These are phyloP conservation scores for Arabis hirsuta DNA, from an alignment of 345 rosid species.

Conservation along the genomic window DNA sequence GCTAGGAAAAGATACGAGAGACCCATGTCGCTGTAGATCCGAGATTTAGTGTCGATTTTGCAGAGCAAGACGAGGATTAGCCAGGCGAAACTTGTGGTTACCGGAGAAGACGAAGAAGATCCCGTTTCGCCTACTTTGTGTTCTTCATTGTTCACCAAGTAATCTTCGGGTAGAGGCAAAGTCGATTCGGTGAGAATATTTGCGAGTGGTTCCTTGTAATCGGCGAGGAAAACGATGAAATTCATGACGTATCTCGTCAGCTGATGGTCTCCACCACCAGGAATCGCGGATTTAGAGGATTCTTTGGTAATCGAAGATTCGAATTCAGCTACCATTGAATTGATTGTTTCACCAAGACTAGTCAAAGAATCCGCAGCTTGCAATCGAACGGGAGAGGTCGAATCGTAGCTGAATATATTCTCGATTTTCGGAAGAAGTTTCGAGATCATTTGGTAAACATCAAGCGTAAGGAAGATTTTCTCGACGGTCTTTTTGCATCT, in stretches of 20 bases:
- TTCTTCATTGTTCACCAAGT: slow-evolving; percentile 35
- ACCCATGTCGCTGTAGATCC: slow-evolving; percentile 59
- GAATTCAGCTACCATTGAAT: slow-evolving; percentile 51
- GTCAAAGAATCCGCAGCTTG: slow-evolving; percentile 59
- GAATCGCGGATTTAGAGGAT: slow-evolving; percentile 48
- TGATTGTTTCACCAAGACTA: slow-evolving; percentile 54
- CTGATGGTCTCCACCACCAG: slow-evolving; percentile 63
- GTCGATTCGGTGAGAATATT: slow-evolving; percentile 56
- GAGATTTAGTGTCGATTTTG: slow-evolving; percentile 74
- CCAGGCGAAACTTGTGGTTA: slow-evolving; percentile 63
- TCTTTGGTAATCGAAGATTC: slow-evolving; percentile 61
- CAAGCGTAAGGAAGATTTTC: slow-evolving; percentile 71
- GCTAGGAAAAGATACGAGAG: slow-evolving; percentile 77
- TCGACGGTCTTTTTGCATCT: slow-evolving; percentile 52
- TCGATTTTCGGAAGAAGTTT: slow-evolving; percentile 57
- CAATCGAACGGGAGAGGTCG: slow-evolving; percentile 53
- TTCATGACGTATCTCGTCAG: slow-evolving; percentile 62
- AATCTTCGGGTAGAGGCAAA: slow-evolving; percentile 54
- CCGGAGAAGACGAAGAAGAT: slow-evolving; percentile 40
- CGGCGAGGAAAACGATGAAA: slow-evolving; percentile 62
- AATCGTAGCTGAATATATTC: slow-evolving; percentile 58
- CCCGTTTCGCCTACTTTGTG: not conserved
- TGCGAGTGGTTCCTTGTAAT: slow-evolving; percentile 55
- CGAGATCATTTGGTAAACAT: slow-evolving; percentile 59
- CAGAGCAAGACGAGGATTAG: slow-evolving; percentile 68